phyloP scores from a whole-genome alignment of 2,329 filamentous ascomycete genomes.

The Aureobasidium mangrovei region DNA sequence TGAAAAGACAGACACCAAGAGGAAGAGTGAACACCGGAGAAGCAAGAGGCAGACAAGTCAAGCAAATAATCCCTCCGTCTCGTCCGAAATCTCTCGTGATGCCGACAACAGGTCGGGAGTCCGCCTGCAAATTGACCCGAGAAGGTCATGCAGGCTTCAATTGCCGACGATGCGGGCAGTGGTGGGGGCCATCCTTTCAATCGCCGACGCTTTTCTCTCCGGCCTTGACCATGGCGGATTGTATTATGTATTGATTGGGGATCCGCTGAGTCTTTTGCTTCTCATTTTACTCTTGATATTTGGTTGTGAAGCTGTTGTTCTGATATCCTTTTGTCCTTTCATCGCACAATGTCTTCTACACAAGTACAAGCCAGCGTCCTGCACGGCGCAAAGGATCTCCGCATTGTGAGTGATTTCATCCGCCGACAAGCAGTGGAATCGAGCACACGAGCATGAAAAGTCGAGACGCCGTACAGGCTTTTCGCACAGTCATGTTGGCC shows the following conservation, averaged over 20 bases:
- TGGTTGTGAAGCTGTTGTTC: neutral
- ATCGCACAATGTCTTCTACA: constrained; percentile 12
- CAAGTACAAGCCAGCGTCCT: constrained; percentile 46
- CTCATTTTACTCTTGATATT: neutral
- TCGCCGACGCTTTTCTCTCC: constrained; percentile 5
- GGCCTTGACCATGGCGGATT: neutral
- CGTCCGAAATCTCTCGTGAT: neutral
- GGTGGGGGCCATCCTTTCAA: constrained; percentile 4
- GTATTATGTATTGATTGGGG: constrained; percentile 7
- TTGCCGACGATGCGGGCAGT: constrained; percentile 7
- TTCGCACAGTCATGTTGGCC: neutral
- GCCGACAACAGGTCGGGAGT: neutral
- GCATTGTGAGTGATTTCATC: constrained; percentile 39
- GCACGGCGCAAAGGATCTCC: constrained; percentile 52
- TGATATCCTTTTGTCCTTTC: neutral
- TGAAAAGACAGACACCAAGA: neutral
- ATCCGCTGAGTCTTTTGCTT: neutral
- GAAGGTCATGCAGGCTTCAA: neutral
- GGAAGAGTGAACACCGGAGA: neutral
- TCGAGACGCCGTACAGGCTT: neutral
- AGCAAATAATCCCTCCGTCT: neutral
- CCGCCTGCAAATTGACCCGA: neutral
- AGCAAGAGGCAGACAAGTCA: too few species aligned
- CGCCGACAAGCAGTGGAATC: neutral
- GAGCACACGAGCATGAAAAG: neutral